These are phyloP conservation scores for Pseudogymnoascus sp. DNA, from an alignment of 2,329 filamentous ascomycete genomes.

Conservation along the genomic window DNA sequence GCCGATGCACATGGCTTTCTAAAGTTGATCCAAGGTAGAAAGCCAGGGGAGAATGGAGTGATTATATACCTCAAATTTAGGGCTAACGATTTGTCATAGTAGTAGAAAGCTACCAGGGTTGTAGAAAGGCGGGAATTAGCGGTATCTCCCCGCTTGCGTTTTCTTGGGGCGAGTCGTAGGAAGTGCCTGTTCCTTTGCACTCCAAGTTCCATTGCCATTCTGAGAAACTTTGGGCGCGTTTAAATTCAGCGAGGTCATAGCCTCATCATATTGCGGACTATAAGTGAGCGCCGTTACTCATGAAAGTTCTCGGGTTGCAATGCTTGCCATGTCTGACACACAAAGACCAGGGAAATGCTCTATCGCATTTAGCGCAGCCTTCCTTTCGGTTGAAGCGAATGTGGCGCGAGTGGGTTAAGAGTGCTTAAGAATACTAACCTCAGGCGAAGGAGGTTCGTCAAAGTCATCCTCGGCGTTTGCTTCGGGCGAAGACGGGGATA, in stretches of 20 bases:
- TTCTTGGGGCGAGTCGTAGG: too few relatives aligned
- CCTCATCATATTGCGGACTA: background rate
- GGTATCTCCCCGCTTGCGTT: too few relatives aligned
- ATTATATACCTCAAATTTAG: background rate
- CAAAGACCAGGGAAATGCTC: background rate
- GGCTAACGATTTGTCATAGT: too few relatives aligned
- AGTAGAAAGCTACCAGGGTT: too few relatives aligned
- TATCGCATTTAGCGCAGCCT: background rate
- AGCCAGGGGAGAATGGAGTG: background rate
- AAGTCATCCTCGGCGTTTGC: background rate
- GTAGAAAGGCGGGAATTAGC: too few relatives aligned
- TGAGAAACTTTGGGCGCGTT: background rate
- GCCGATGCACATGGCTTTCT: background rate
- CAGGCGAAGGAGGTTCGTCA: background rate
- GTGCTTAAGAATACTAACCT: background rate
- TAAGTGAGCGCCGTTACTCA: background rate
- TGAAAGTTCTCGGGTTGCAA: background rate
- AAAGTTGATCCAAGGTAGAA: background rate
- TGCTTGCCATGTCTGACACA: background rate
- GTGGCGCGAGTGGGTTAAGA: background rate
- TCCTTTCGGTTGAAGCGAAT: background rate
- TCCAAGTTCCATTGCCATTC: background rate
- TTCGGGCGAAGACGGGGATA: background rate
- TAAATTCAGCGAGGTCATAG: background rate
- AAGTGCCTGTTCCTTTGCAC: background rate